Evolutionary conservation across 2,329 filamentous ascomycete species (phyloP).

Genomic region (Colletotrichum tropicale): DNA sequence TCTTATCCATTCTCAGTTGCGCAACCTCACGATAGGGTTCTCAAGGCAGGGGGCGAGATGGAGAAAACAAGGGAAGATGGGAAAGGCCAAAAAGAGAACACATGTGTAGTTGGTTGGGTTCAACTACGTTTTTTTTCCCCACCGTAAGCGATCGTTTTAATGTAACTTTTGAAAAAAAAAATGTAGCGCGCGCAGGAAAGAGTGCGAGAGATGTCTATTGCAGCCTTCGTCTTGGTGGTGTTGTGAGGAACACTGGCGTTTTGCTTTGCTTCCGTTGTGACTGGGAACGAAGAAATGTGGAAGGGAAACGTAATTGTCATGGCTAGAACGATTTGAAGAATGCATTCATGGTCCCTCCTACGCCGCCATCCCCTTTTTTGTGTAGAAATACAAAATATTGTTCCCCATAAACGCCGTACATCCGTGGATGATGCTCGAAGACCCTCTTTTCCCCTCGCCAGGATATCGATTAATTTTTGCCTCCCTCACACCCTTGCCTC

Average conservation of each 20-base stretch:
- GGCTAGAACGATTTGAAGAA: conserved; percentile 15
- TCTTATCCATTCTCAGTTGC: not conserved
- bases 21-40: not conserved
- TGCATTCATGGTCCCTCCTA: conserved; percentile 17
- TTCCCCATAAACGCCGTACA: conserved; percentile 4
- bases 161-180: not conserved
- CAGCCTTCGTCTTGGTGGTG: not conserved
- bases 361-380: conserved; percentile 12
- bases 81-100: conserved; percentile 8
- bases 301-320: not conserved
- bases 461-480: conserved; percentile 11
- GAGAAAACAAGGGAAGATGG: not conserved
- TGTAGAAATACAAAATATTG: not conserved
- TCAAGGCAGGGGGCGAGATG: not conserved
- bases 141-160: conserved; percentile 19
- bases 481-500: not conserved
- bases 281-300: not conserved
- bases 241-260: not conserved
- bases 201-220: not conserved
- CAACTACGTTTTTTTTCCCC: conserved; percentile 7
- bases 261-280: not conserved
- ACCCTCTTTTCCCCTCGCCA: not conserved
- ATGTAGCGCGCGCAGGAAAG: not conserved
- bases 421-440: conserved; percentile 4
- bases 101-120: conserved; percentile 13